These are phyloP conservation scores for Boletus edulis DNA, from an alignment of 768 basidiomycete species.

Conservation along the genomic window DNA sequence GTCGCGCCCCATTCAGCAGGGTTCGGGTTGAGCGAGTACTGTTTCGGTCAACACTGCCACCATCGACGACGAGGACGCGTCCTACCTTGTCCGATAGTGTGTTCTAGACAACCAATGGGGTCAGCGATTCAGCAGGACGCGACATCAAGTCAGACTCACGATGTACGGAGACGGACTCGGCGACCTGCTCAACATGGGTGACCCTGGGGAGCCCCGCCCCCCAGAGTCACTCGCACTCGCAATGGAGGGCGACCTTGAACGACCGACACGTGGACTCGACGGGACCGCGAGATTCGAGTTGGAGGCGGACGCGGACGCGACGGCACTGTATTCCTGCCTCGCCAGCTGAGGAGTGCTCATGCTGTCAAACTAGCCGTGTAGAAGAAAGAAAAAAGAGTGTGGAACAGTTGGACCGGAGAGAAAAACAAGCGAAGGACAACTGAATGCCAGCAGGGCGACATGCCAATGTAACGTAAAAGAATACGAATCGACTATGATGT, in stretches of 20 bases:
- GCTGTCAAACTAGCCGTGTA: not conserved
- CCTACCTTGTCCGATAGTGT: slow-evolving; percentile 26
- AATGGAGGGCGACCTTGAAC: slow-evolving; percentile 19
- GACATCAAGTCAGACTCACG: slow-evolving; percentile 13
- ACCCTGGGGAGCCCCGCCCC: slow-evolving; percentile 16
- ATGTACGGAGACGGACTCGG: slow-evolving; percentile 27
- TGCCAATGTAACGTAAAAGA: slow-evolving; percentile 11
- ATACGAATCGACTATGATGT: not conserved
- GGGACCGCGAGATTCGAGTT: slow-evolving; percentile 20
- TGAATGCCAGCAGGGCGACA: slow-evolving; percentile 1
- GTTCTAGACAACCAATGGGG: slow-evolving; percentile 16
- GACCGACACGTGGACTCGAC: slow-evolving; percentile 12
- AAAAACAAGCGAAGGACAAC: not conserved
- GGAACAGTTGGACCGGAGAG: slow-evolving; percentile 15
- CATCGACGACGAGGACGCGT: not conserved
- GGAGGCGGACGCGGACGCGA: slow-evolving; percentile 15
- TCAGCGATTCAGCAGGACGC: not conserved
- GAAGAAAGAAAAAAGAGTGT: slow-evolving; percentile 15
- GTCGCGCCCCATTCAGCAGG: slow-evolving; percentile 51
- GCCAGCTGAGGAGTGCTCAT: slow-evolving; percentile 28
- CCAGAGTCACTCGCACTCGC: slow-evolving; percentile 14
- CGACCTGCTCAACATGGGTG: slow-evolving; percentile 15
- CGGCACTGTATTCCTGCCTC: slow-evolving; percentile 26
- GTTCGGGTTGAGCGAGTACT: slow-evolving; percentile 41
- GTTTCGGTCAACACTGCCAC: not conserved